Base-by-base conservation (phyloP, 371 early-diverging fungal species). In the Mortierella sp. region DNA sequence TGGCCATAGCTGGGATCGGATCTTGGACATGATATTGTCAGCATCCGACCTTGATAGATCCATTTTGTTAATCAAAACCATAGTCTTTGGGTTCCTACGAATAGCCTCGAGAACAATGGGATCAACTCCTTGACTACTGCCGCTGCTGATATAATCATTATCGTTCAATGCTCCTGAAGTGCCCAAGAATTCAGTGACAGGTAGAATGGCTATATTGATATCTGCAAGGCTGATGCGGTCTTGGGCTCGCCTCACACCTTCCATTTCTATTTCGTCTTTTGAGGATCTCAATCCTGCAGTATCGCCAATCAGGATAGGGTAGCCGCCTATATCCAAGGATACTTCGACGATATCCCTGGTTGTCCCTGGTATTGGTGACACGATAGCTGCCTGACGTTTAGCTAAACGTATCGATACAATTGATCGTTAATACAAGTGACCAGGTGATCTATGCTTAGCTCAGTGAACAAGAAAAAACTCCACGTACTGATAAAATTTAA, bases 301-400 rank as follows among this genome's bases (percentile, higher is more conserved):
- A 70, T 96, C 95, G 8, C 92, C 87, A 18, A 96, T 75, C 11
- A 94, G 72, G 9, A 94, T 86, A 9, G 94, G 95, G 72, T 91
- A 94, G 16, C 95, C 95, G 20, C 90, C 95, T 52, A 95, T 77
- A 67, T 95, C 89, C 39, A 94, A 52, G 11, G 90, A 91, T 1
- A 90, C 89, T 68, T 94, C 94, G 1, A 96, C 89, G 0, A 95
- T 75, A 84, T 96, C 96, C 6, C 96, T 75, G 14, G 95, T 96
- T 10, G 96, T 96, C 10, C 96, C 96, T 28, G 95, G 92, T 14
- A 90, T 87, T 30, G 90, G 86, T 6, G 94, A 94, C 10, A 95
- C 96, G 68, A 96, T 95, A 0, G 95, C 95, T 3, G 92, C 94
- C 66, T 93, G 91, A 49, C 94, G 84, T 59, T 90, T 90, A 0